A percentile compares a stretch with the other conserved stretches of the same genome.
Conservation (phyloP, 1,139 yeast genomes). For the Williopsis jadinii region DNA sequence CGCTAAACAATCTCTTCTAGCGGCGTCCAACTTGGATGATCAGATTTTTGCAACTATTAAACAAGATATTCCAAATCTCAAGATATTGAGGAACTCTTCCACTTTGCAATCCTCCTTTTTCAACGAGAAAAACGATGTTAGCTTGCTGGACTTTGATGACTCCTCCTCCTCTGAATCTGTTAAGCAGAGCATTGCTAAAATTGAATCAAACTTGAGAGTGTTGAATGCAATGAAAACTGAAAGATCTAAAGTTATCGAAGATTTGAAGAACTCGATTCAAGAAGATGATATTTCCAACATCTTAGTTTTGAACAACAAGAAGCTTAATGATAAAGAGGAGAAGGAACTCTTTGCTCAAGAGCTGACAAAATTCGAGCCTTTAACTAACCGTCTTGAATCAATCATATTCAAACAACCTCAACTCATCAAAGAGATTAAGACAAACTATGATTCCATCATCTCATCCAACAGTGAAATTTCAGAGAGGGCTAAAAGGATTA, state of each 20-base stretch:
- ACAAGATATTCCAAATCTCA: constrained; percentile 30
- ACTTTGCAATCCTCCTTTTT: constrained; percentile 24
- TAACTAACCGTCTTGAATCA: constrained; percentile 58
- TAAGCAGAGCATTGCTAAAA: constrained; percentile 12
- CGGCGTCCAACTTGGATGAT: constrained; percentile 63
- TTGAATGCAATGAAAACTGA: constrained; percentile 36
- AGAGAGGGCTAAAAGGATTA: constrained; percentile 30
- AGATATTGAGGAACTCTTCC: constrained; percentile 27
- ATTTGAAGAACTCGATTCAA: constrained; percentile 65
- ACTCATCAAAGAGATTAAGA: constrained; percentile 49
- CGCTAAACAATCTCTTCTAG: constrained; percentile 57
- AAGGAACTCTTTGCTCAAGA: constrained; percentile 63
- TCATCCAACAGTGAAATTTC: constrained; percentile 33
- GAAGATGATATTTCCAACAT: constrained; percentile 82
- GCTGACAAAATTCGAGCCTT: constrained; percentile 69
- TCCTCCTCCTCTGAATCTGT: constrained; percentile 9
- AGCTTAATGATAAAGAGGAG: constrained; percentile 44
- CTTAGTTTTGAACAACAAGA: constrained; percentile 56
- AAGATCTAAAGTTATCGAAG: constrained; percentile 52
- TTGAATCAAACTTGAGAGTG: constrained; percentile 22
- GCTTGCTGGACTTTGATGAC: constrained; percentile 17
- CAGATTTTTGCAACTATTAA: constrained; percentile 40
- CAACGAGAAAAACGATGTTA: constrained; percentile 9
- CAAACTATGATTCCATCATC: constrained; percentile 49
- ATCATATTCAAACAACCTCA: constrained; percentile 58